Base-by-base conservation (phyloP, 2,329 filamentous ascomycete genomes). In the Lecanoromycetidae sp. region DNA sequence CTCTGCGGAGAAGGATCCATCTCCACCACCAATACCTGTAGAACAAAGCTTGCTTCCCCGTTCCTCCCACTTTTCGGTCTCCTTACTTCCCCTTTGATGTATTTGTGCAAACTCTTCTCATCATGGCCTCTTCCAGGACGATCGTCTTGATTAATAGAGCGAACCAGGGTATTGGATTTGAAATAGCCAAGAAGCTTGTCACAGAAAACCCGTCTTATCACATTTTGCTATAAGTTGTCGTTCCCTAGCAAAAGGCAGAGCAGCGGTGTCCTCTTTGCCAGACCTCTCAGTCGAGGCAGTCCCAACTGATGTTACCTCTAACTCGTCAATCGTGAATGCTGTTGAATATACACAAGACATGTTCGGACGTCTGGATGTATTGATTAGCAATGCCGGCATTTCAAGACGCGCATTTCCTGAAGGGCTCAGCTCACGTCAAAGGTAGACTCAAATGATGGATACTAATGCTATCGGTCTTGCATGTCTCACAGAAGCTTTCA, bases 381-480 rank as follows among this genome's bases (percentile, higher is more conserved):
- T 60, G 20, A 48, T 60, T 26, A 60, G 59, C 37, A 60, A 60
- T 33, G 58, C 58, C 9, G 58, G 54, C 3, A 58, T 57, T 40
- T 50, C 51, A 13, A 7, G 54, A 13, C 10, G 50, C 3, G 53
- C 29, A 10, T 22, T 44, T 10, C 25, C 39, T 20, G 19, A 22
- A 20, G 34, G 12, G 7, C 10, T 44, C n/a, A 35, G 23, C 17
- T 19, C 26, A 37, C 41, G 42, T 41, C 25, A 55, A 46, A 4
- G 38, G 39, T 40, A 48, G 49, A 20, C 35, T 25, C 35, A 39
- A 23, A 36, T 48, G 35, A 43, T 58, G 13, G 54, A 57, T 8
- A 54, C 58, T 9, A 64, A 64, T 30, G 56, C 61, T 5, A 52
- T 58, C 39, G 58, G 61, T 9, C 57, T 59, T 1, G 53, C 57